phyloP scores from a whole-genome alignment of 2,329 filamentous ascomycete species.

The Ophiobolus disseminans region DNA sequence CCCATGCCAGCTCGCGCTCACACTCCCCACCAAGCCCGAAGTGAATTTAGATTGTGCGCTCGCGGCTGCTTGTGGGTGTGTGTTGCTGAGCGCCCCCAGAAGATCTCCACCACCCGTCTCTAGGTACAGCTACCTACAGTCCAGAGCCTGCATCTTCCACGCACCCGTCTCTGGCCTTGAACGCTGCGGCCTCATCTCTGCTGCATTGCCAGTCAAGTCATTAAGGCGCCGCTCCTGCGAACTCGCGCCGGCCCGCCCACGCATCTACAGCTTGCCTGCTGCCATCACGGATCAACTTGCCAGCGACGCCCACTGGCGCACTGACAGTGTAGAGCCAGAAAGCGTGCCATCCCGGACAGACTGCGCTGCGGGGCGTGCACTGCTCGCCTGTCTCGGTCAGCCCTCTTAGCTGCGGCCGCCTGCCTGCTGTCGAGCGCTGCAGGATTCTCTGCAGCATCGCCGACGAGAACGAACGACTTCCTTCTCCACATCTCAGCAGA shows the following conservation, averaged over 20 bases:
- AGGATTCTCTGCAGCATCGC: constrained; percentile 48
- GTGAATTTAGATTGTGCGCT: constrained; percentile 48
- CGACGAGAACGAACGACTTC: constrained; percentile 43
- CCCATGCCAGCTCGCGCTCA: constrained; percentile 35
- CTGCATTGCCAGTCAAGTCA: constrained; percentile 21
- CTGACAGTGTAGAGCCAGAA: constrained; percentile 33
- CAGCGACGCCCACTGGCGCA: constrained; percentile 27
- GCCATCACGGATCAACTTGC: constrained; percentile 3
- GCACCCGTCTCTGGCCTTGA: constrained; percentile 24
- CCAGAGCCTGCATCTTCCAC: constrained; percentile 25
- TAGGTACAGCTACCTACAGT: constrained; percentile 15
- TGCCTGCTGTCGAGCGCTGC: constrained; percentile 48
- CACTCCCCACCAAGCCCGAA: constrained; percentile 42
- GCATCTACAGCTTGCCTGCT: constrained; percentile 33
- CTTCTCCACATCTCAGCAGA: constrained; percentile 32
- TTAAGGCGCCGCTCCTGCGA: constrained; percentile 34
- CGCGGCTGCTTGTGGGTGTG: constrained; percentile 41
- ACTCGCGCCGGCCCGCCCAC: constrained; percentile 47
- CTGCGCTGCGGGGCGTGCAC: constrained; percentile 43
- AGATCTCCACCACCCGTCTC: constrained; percentile 45
- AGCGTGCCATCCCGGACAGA: constrained; percentile 34
- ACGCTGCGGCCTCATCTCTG: constrained; percentile 23
- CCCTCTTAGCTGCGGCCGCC: constrained; percentile 51
- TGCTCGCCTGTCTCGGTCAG: constrained; percentile 48
- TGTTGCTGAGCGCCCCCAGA: constrained; percentile 36